phyloP scores from a whole-genome alignment of 768 basidiomycete species.

The Exidia glandulosa region DNA sequence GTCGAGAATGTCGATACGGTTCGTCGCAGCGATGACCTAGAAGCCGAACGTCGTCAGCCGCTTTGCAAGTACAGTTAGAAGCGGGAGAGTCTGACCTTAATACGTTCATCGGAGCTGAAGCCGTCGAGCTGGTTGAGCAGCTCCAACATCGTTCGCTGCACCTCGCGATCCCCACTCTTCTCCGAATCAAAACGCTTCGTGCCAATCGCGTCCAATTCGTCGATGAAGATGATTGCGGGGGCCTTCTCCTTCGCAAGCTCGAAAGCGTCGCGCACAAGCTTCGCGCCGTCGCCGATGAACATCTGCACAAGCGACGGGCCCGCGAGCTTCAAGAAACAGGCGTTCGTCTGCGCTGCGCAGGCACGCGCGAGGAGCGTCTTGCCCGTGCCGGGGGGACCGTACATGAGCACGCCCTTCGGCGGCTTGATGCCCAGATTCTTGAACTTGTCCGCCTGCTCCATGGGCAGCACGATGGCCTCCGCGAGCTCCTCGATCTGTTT shows the following conservation, averaged over 20 bases:
- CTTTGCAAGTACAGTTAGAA: conserved; percentile 2
- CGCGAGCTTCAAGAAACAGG: conserved; percentile 95
- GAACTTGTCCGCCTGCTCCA: conserved; percentile 98
- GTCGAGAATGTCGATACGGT: conserved; percentile 96
- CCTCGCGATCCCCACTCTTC: conserved; percentile 97
- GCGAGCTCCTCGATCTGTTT: conserved; percentile 99
- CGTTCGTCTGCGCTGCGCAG: conserved; percentile 95
- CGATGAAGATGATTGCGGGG: conserved; percentile 98
- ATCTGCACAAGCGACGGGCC: conserved; percentile 98
- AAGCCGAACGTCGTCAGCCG: too few species aligned
- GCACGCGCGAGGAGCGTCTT: conserved; percentile 97
- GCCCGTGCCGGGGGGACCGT: conserved; percentile 98
- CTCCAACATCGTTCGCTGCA: conserved; percentile 99
- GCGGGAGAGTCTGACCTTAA: conserved; percentile 57
- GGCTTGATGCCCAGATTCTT: conserved; percentile 96
- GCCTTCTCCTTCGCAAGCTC: conserved; percentile 97
- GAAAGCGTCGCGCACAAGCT: conserved; percentile 96
- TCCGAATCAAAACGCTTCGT: conserved; percentile 98
- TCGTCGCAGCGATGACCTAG: conserved; percentile 96
- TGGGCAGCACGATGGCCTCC: conserved; percentile 95
- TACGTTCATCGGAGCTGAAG: conserved; percentile 92
- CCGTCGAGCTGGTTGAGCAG: conserved; percentile 96
- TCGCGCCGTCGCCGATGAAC: conserved; percentile 99
- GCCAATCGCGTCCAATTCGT: conserved; percentile 97
- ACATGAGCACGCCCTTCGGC: conserved; percentile 98